Evolutionary conservation across 2,329 filamentous ascomycete species (phyloP).

Genomic region (Aspergillus hortae): DNA sequence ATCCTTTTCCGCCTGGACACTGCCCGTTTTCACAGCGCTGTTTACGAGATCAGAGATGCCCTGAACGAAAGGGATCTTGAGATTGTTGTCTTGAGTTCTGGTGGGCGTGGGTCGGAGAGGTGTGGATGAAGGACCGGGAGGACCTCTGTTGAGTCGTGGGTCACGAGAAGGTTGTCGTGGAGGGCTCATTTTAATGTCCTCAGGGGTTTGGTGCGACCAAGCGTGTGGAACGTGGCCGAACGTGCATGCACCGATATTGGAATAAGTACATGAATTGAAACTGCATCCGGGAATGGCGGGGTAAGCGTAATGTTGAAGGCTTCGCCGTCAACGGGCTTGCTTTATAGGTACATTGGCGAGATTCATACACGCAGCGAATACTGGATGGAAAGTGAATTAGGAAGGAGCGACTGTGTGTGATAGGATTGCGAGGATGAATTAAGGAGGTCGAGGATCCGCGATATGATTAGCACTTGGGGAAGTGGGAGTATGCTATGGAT

Average conservation of each 20-base stretch:
- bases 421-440: too few species aligned
- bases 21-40: constrained; percentile 20
- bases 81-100: background rate
- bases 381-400: too few species aligned
- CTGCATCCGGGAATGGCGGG: too few species aligned
- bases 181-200: background rate
- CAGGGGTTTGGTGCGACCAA: background rate
- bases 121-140: background rate
- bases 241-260: background rate
- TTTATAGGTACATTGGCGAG: too few species aligned
- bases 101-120: background rate
- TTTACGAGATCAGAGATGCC: constrained; percentile 19
- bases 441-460: too few species aligned
- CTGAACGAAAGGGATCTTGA: constrained; percentile 37
- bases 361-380: too few species aligned
- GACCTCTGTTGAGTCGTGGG: constrained; percentile 16
- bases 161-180: constrained; percentile 13
- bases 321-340: too few species aligned
- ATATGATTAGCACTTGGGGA: too few species aligned
- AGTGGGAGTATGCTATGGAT: too few species aligned
- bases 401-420: too few species aligned
- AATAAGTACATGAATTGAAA: too few species aligned
- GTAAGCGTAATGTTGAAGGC: too few species aligned
- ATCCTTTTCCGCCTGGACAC: constrained; percentile 22
- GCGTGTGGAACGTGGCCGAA: background rate